A percentile compares a stretch with the other conserved stretches of the same genome.
These are phyloP conservation scores for Ensete ventricosum DNA, from an alignment of 176 grass and related monocot species.

Conservation along the genomic window DNA sequence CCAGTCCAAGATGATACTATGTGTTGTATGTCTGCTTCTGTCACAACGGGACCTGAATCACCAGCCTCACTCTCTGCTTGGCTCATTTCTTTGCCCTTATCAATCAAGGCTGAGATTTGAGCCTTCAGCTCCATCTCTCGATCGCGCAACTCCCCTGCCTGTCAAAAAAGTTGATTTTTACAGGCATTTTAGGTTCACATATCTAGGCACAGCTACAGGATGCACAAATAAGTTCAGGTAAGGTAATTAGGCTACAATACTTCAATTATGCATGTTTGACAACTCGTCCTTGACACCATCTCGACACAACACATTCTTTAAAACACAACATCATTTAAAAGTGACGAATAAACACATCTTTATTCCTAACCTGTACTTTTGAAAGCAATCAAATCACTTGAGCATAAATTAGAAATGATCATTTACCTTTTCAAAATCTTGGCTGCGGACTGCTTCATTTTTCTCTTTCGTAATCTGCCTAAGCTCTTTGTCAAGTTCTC, in stretches of 20 bases:
- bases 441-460: constrained; percentile 80
- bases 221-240: too few species aligned
- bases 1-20: constrained; percentile 69
- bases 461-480: constrained; percentile 93
- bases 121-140: constrained; percentile 81
- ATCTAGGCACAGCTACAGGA: background rate
- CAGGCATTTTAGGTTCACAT: background rate
- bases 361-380: too few species aligned
- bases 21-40: constrained; percentile 90
- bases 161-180: background rate
- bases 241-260: background rate
- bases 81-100: constrained; percentile 84
- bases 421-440: constrained; percentile 98
- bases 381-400: too few species aligned
- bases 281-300: too few species aligned
- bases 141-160: constrained; percentile 78
- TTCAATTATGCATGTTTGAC: too few species aligned
- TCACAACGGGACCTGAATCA: constrained; percentile 65
- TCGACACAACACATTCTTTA: too few species aligned
- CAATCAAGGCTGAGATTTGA: constrained; percentile 66
- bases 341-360: too few species aligned
- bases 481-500: constrained; percentile 95
- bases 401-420: background rate
- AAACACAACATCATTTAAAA: too few species aligned
- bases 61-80: constrained; percentile 86